Percentiles rank a stretch among this genome's conserved stretches.
phyloP scores from a whole-genome alignment of 371 early-diverging fungal genomes.

The Mortierella sp. region DNA sequence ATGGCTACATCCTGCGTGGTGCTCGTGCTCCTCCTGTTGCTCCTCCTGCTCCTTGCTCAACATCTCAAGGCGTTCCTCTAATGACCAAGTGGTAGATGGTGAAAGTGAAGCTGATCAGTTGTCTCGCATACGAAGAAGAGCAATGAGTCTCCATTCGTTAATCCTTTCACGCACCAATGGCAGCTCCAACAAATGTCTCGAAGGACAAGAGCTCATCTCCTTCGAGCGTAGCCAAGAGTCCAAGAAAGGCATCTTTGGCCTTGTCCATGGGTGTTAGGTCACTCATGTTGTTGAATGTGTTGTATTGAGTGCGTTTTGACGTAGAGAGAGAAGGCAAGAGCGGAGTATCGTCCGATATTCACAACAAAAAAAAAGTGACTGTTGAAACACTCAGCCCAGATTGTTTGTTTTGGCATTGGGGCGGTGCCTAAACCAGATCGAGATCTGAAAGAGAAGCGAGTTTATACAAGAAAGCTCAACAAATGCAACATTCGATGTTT shows the following conservation, averaged over 20 bases:
- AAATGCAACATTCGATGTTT: no score
- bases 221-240: constrained; percentile 64
- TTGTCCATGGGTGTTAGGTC: constrained; percentile 52
- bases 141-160: background rate
- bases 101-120: background rate
- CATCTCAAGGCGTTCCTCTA: constrained; percentile 48
- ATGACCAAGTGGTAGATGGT: background rate
- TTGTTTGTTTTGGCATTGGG: background rate
- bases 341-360: background rate
- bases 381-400: background rate
- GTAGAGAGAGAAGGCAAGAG: background rate
- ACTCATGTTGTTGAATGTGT: constrained; percentile 15
- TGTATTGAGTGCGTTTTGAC: no score
- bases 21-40: constrained; percentile 25
- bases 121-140: no score
- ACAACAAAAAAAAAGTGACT: constrained; percentile 1
- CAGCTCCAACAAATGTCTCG: constrained; percentile 67
- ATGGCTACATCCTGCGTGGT: constrained; percentile 45
- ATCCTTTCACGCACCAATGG: constrained; percentile 59
- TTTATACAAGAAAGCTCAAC: no score
- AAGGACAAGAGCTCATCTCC: constrained; percentile 66
- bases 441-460: no score
- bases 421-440: no score
- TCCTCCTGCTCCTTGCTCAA: constrained; percentile 37
- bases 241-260: constrained; percentile 66